Evolutionary conservation across 2,329 filamentous ascomycete genomes (phyloP), one percentile per base, ranked within the genome.

Genomic region (Plectosphaerella cucumerina): DNA sequence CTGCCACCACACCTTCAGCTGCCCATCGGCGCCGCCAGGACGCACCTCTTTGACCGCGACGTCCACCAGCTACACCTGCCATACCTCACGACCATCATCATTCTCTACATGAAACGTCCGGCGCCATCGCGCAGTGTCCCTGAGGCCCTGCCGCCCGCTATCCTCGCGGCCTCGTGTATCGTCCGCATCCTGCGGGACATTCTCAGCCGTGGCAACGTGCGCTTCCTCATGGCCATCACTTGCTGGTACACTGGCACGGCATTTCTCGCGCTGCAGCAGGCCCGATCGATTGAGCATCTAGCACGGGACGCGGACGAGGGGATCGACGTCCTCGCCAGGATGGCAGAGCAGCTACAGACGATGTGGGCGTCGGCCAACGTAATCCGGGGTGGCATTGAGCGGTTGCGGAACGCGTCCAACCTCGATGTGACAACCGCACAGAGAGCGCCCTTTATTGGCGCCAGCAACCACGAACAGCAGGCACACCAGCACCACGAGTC

Each of bases 211-310:
- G 71, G 71, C 0, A 63, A 68, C 26, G 63, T 65, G 0, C 58
- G 70, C 1, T 74, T 72, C 42, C 62, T 74, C 1, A 71, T 70
- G 63, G 69, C 68, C 1, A 73, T 74, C 9, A 68, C 68, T 0
- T 70, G 69, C 35, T 74, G 71, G 71, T 71, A 74, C 44, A 61
- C 62, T n/a, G 66, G 66, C 0, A 70, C 68, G 1, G 70, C 71
- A 0, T 69, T 73, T 21, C 65, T 73, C 14, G 67, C 71, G 0
- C 56, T 74, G 0, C 53, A 74, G 0, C 69, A 73, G 43, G 70
- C 69, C 2, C 60, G 61, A n/a, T 59, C 60, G 12, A 60, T 70
- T n/a, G 56, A 62, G 5, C 51, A 58, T 9, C 56, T 71, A 4
- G 58, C 62, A 1, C 55, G 57, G 33, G 60, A 61, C 6, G 68